These are phyloP conservation scores for Penicillium sp. DNA, from an alignment of 2,329 filamentous ascomycete genomes.

Conservation along the genomic window DNA sequence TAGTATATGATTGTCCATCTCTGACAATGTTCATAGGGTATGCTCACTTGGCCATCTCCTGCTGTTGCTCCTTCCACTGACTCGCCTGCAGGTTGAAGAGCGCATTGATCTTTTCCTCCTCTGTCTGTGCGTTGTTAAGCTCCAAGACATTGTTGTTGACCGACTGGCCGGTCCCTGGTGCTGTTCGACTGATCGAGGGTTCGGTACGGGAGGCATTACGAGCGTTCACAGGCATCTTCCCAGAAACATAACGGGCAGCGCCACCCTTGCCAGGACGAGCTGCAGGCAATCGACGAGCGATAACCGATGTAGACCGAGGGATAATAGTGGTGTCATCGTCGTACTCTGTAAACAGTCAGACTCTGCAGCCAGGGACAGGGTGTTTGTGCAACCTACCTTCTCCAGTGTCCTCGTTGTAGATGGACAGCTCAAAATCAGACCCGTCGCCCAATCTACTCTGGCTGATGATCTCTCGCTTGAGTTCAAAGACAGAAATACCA, in stretches of 20 bases:
- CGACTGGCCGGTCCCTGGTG: slow-evolving; percentile 40
- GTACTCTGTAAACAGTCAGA: slow-evolving; percentile 64
- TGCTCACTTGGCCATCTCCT: slow-evolving; percentile 78
- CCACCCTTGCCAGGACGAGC: slow-evolving; percentile 80
- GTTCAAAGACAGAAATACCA: slow-evolving; percentile 94
- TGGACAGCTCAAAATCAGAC: slow-evolving; percentile 91
- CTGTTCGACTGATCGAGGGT: slow-evolving; percentile 40
- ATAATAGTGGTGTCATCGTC: slow-evolving; percentile 98
- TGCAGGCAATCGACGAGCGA: slow-evolving; percentile 82
- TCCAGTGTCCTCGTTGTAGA: slow-evolving; percentile 86
- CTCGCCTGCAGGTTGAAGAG: slow-evolving; percentile 88
- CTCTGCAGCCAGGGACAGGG: slow-evolving; percentile 10
- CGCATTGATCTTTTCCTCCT: slow-evolving; percentile 89
- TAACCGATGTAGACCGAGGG: slow-evolving; percentile 87
- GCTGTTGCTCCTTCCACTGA: slow-evolving; percentile 89
- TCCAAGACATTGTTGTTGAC: slow-evolving; percentile 57
- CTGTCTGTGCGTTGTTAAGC: slow-evolving; percentile 77
- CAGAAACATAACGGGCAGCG: slow-evolving; percentile 91
- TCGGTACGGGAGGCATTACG: slow-evolving; percentile 74
- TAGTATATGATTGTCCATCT: slow-evolving; percentile 16
- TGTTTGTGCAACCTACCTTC: slow-evolving; percentile 65
- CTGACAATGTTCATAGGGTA: not conserved
- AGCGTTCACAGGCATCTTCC: slow-evolving; percentile 87
- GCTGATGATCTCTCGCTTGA: slow-evolving; percentile 97
- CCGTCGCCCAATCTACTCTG: slow-evolving; percentile 92